Base-by-base conservation (phyloP, 345 rosid species). In the Limnanthes douglasii region DNA sequence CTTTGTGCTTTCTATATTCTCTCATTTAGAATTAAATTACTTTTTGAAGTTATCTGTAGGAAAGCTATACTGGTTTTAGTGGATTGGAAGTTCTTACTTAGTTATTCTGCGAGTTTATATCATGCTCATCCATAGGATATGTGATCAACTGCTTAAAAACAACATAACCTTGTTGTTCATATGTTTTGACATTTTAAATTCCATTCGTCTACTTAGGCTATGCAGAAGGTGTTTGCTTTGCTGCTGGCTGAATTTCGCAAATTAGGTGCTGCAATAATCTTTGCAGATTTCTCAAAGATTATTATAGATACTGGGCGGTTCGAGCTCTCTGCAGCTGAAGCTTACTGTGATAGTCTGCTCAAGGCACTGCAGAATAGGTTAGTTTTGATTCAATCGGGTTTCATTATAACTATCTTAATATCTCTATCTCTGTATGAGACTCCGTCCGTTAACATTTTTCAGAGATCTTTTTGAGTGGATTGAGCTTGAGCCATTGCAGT, bases 161-260 rank as follows among this genome's bases (percentile, higher is more conserved):
- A 32, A 39, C 22, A 21, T 25, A 24, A 41, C 40, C 43, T 46
- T 40, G 37, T 18, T 53, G 32, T 6, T 11, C 15, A 31, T 15
- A 31, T 26, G 27, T 8, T 45, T 13, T 6, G n/a, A 21, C 10
- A 1, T 17, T 48, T 10, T 27, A 7, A 34, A 22, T 17, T 16
- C 10, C 21, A 25, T 53, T 31, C 14, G n/a, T 25, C 36, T 11
- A 16, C 10, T 3, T 46, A 86, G 94, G 92, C 78, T 68, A 88
- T 83, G 97, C 93, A 75, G 66, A 88, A 88, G 75, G 72, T 88
- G 55, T 88, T 88, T 64, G 97, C 97, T 9, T 48, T 88, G 57
- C 63, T 88, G 41, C 54, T 88, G 86, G 75, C 86, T 17, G 97
- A 83, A 57, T 68, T 83, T 37, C 93, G 95, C 50, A 88, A 78